A percentile compares a stretch with the other conserved stretches of the same genome.
phyloP scores from a whole-genome alignment of 2,329 filamentous ascomycete genomes.

The Talaromyces sp. region DNA sequence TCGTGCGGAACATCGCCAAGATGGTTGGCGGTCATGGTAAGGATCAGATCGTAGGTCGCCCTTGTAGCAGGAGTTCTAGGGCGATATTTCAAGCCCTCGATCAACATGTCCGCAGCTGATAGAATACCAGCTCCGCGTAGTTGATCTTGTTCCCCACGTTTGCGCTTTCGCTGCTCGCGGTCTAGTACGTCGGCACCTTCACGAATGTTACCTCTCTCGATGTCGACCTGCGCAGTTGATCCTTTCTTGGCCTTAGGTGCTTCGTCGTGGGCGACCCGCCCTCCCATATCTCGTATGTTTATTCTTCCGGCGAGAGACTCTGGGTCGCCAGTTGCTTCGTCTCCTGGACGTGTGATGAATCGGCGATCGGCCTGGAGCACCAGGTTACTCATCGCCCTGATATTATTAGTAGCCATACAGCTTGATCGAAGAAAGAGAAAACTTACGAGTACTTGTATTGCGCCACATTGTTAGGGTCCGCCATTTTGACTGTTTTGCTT shows the following conservation, averaged over 20 bases:
- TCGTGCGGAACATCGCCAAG: slow-evolving; percentile 91
- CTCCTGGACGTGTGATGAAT: slow-evolving; percentile 85
- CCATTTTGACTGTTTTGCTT: slow-evolving; percentile 50
- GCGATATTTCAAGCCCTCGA: slow-evolving; percentile 88
- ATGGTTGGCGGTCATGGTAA: slow-evolving; percentile 81
- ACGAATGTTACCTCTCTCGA: slow-evolving; percentile 70
- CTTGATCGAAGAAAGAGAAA: neutral
- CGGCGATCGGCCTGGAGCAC: slow-evolving; percentile 98
- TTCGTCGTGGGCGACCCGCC: slow-evolving; percentile 71
- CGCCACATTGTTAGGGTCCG: slow-evolving; percentile 72
- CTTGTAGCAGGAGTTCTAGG: slow-evolving; percentile 87
- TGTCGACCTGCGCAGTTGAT: slow-evolving; percentile 59
- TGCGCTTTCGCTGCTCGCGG: slow-evolving; percentile 81
- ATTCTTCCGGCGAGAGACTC: slow-evolving; percentile 94
- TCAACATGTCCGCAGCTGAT: slow-evolving; percentile 76
- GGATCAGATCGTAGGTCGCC: slow-evolving; percentile 88
- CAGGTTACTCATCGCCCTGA: slow-evolving; percentile 93
- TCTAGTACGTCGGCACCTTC: slow-evolving; percentile 82
- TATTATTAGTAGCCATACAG: slow-evolving; percentile 1
- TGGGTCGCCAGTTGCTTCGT: slow-evolving; percentile 94
- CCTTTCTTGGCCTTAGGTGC: slow-evolving; percentile 78
- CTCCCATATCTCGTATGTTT: slow-evolving; percentile 92
- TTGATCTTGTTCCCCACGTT: slow-evolving; percentile 67
- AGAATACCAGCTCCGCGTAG: slow-evolving; percentile 72
- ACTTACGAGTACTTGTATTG: slow-evolving; percentile 88